phyloP scores from a whole-genome alignment of 352 stramenopile species.

The Globisporangium okanoganense region DNA sequence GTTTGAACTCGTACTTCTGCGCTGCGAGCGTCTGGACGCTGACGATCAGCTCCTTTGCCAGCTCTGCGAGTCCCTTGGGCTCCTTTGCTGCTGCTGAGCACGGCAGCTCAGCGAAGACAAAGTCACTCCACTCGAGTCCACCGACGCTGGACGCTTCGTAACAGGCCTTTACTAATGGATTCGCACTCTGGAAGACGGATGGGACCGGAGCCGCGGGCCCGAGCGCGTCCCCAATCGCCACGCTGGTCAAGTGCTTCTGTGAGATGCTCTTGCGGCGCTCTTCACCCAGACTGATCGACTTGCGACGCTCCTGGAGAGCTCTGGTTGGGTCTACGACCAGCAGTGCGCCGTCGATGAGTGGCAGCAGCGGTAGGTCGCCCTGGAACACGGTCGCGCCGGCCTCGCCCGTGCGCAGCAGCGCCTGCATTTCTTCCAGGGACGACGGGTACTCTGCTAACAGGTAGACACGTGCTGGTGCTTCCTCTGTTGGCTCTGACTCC shows the following conservation, averaged over 20 bases:
- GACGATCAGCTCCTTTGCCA: constrained; percentile 33
- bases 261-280: constrained; percentile 29
- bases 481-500: background rate
- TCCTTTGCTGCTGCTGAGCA: constrained; percentile 11
- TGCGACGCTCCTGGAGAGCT: constrained; percentile 27
- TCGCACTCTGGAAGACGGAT: constrained; percentile 40
- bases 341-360: constrained; percentile 57
- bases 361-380: constrained; percentile 30
- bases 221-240: background rate
- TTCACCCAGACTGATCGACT: constrained; percentile 4
- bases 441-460: constrained; percentile 58
- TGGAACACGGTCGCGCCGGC: constrained; percentile 6
- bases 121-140: constrained; percentile 73
- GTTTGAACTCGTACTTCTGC: constrained; percentile 60
- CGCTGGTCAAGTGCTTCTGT: constrained; percentile 9
- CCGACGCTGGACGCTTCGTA: constrained; percentile 36
- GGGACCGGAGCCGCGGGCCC: background rate
- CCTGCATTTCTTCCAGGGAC: constrained; percentile 40
- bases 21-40: constrained; percentile 28
- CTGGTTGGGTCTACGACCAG: constrained; percentile 31
- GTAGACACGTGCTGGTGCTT: constrained; percentile 37
- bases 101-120: constrained; percentile 53
- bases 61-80: constrained; percentile 18
- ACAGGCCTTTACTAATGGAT: constrained; percentile 33
- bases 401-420: constrained; percentile 40